Base-by-base conservation (phyloP, 345 rosid species). In the Trapa bicornis region DNA sequence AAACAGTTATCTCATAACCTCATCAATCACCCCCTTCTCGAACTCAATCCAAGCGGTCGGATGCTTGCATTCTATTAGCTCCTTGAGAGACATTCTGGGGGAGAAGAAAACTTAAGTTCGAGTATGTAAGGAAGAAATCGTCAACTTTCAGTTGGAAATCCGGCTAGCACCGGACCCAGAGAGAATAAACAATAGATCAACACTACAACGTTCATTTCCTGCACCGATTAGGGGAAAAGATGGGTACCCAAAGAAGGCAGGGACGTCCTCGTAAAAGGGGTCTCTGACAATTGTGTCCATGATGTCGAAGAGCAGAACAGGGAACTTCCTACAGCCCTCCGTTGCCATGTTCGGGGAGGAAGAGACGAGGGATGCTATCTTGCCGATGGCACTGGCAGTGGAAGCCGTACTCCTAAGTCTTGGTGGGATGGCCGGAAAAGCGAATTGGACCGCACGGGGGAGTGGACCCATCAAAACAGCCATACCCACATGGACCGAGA, bases 231-330 rank as follows among this genome's bases (percentile, higher is more conserved):
- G 48, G 5, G 7, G 12, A 45, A 6, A 45, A 45, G 22, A 0
- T 22, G 22, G 48, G 32, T 14, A 92, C 95, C 95, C 83, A 53
- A 92, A 92, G 80, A 89, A 92, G 45, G 86, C 74, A 70, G 98
- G 94, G 73, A 93, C 73, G 60, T 93, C 96, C 13, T 85, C 82
- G 80, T 85, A 85, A 76, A 88, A 92, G 52, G 98, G 98, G 77
- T 93, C 98, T 48, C 92, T 96, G 78, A 93, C 98, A 64, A 90
- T 78, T 45, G 97, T 93, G 86, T 90, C 97, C 98, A 93, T 93
- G 67, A 93, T 82, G 77, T 90, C 97, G 68, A 93, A 90, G 57
- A 93, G 94, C 79, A 93, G 76, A 1, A 93, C 62, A n/a, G 98
- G 98, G 63, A 87, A 96, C 85, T 82, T 82, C 72, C 96, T 73